Base-by-base conservation (phyloP, 371 early-diverging fungal genomes). In the Nosema muscidifuracis region DNA sequence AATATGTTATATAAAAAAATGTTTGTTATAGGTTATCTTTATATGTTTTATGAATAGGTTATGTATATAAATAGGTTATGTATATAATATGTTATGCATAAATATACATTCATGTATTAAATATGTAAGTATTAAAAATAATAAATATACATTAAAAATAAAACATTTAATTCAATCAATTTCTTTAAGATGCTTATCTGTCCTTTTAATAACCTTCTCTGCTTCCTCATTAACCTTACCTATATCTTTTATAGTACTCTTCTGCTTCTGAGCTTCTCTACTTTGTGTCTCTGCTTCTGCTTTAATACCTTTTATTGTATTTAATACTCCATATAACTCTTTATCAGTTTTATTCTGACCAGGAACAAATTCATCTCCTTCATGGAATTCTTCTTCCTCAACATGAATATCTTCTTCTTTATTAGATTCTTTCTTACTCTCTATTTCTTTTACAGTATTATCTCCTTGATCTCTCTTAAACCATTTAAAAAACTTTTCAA, bases 301-400 rank as follows among this genome's bases (percentile, higher is more conserved):
- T 20, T 64, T 67, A n/a, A 81, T 74, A 15, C 60, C 64, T 60
- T 62, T 73, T 18, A 78, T 26, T 20, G 38, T 42, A 33, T 74
- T 64, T 13, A 64, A 51, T 15, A 78, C 65, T 22, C 34, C 53
- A 0, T 60, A 31, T 42, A 81, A 47, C 38, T 81, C 77, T 38
- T 75, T 53, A 67, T 80, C 72, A 16, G 81, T 80, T 18, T 79
- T 74, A 44, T 65, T 53, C 56, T 74, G 64, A 33, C 75, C 79
- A 13, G 51, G 64, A 44, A 61, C 71, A 30, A 67, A 65, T 36
- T 68, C 75, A 38, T 76, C 67, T 1, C 40, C 63, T n/a, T 62
- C 56, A 2, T 69, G 64, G 42, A 55, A 64, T 42, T 60, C 40
- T n/a, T 50, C 68, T 1, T 63, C 22, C 58, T 43, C 12, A 33